These are phyloP conservation scores for Talaromyces marneffei DNA, from an alignment of 2,329 filamentous ascomycete genomes.

Conservation along the genomic window DNA sequence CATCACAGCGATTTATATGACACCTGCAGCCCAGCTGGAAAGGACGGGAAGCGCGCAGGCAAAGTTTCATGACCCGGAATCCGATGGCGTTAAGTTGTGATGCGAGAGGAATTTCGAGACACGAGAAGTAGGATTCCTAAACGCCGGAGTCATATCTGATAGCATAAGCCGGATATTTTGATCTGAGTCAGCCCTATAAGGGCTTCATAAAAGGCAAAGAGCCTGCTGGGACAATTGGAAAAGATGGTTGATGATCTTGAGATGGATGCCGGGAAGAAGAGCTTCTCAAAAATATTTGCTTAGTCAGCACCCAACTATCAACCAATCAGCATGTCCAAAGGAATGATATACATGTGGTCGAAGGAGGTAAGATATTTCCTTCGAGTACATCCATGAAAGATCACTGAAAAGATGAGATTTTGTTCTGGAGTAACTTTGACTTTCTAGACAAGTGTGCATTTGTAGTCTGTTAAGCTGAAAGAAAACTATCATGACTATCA, in stretches of 20 bases:
- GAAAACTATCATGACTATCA: neutral
- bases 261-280: neutral
- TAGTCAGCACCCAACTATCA: neutral
- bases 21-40: conserved; percentile 28
- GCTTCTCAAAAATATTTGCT: neutral
- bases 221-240: neutral
- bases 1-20: conserved; percentile 17
- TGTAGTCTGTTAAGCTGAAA: neutral
- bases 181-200: neutral
- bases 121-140: conserved; percentile 21
- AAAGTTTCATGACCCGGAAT: conserved; percentile 40
- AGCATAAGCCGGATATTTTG: neutral
- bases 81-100: conserved; percentile 19
- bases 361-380: neutral
- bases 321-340: neutral
- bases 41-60: conserved; percentile 32
- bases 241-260: neutral
- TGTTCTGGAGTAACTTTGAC: neutral
- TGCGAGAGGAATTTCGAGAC: conserved; percentile 23
- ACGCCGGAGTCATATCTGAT: conserved; percentile 23
- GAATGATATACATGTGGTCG: neutral
- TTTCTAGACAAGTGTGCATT: neutral
- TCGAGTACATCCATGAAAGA: neutral
- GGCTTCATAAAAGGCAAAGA: neutral
- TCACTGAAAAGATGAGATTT: neutral